phyloP scores from a whole-genome alignment of 2,329 filamentous ascomycete genomes.

The Aspergillus awamori region DNA sequence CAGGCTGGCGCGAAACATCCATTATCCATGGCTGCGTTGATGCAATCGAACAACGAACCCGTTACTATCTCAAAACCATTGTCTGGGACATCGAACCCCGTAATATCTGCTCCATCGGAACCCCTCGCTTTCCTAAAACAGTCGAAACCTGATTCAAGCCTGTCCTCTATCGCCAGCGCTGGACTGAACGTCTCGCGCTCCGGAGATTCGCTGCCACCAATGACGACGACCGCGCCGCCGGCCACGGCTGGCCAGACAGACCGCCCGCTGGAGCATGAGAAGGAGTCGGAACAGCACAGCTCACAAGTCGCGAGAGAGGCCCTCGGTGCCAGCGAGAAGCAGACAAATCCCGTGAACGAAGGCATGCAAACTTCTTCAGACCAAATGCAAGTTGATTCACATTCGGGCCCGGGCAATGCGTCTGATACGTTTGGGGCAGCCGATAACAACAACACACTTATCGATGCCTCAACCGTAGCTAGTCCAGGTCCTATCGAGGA shows the following conservation, averaged over 20 bases:
- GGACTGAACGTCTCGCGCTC: constrained; percentile 47
- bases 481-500: constrained; percentile 53
- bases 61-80: constrained; percentile 42
- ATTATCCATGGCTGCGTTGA: constrained; percentile 48
- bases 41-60: constrained; percentile 46
- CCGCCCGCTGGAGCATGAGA: constrained; percentile 35
- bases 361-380: constrained; percentile 54
- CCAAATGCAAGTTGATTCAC: constrained; percentile 49
- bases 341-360: constrained; percentile 48
- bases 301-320: constrained; percentile 48
- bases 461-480: constrained; percentile 52
- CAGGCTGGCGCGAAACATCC: constrained; percentile 35
- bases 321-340: constrained; percentile 41
- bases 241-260: constrained; percentile 52
- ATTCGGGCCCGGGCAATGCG: constrained; percentile 57
- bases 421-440: constrained; percentile 52
- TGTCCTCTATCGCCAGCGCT: constrained; percentile 47
- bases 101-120: constrained; percentile 35
- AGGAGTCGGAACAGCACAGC: constrained; percentile 38
- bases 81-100: constrained; percentile 31
- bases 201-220: constrained; percentile 40
- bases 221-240: constrained; percentile 58
- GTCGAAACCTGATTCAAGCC: constrained; percentile 40
- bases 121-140: constrained; percentile 40
- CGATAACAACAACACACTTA: constrained; percentile 56